phyloP scores from a whole-genome alignment of 176 grass and related monocot species.

The Oryza rufipogon region DNA sequence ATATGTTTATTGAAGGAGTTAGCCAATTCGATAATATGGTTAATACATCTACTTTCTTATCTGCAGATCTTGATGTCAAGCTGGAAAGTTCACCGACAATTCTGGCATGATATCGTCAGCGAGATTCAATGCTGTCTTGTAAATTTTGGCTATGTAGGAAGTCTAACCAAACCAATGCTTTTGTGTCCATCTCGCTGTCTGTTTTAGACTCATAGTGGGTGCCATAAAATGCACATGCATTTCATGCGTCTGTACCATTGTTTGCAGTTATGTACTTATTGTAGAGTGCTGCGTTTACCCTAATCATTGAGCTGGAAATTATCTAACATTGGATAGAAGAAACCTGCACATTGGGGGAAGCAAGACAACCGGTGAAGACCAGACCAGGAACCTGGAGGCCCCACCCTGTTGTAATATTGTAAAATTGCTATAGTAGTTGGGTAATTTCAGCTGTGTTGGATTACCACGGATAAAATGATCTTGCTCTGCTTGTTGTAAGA shows the following conservation, averaged over 20 bases:
- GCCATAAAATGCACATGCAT: slow-evolving; percentile 21
- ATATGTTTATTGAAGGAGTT: background rate
- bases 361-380: slow-evolving; percentile 47
- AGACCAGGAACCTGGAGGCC: slow-evolving; percentile 55
- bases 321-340: slow-evolving; percentile 57
- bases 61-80: slow-evolving; percentile 48
- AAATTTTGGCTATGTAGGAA: slow-evolving; percentile 62
- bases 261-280: slow-evolving; percentile 56
- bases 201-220: slow-evolving; percentile 42
- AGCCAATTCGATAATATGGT: background rate
- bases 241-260: slow-evolving; percentile 50
- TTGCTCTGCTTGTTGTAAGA: slow-evolving; percentile 20
- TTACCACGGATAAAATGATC: slow-evolving; percentile 28
- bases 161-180: slow-evolving; percentile 46
- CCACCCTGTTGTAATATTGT: slow-evolving; percentile 60
- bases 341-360: slow-evolving; percentile 38
- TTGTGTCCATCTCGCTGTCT: slow-evolving; percentile 1
- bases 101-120: slow-evolving; percentile 34
- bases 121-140: slow-evolving; percentile 40
- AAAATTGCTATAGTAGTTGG: slow-evolving; percentile 39
- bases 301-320: slow-evolving; percentile 49
- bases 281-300: slow-evolving; percentile 52
- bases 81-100: slow-evolving; percentile 48
- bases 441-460: slow-evolving; percentile 33
- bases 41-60: slow-evolving; percentile 20